A percentile compares a stretch with the other conserved stretches of the same genome.
These are phyloP conservation scores for Tolypocladium cylindrosporum DNA, from an alignment of 2,329 filamentous ascomycete species.

Conservation along the genomic window DNA sequence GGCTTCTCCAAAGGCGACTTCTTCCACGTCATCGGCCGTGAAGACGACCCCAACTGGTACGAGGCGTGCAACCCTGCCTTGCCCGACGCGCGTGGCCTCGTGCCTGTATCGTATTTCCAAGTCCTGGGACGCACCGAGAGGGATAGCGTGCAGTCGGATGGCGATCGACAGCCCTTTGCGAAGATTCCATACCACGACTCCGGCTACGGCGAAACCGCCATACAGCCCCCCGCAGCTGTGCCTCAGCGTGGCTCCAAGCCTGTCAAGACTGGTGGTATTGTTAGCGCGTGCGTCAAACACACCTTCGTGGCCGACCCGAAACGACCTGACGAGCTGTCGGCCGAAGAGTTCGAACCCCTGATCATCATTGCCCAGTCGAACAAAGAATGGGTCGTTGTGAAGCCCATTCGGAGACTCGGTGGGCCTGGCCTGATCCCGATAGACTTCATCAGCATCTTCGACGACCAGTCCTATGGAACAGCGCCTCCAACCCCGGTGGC, in stretches of 20 bases:
- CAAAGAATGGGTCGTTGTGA: slow-evolving; percentile 97
- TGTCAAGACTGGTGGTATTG: slow-evolving; percentile 53
- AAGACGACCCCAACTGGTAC: slow-evolving; percentile 94
- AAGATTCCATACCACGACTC: slow-evolving; percentile 77
- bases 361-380: slow-evolving; percentile 98
- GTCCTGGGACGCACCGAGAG: slow-evolving; percentile 83
- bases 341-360: slow-evolving; percentile 90
- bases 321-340: slow-evolving; percentile 77
- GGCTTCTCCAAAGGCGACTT: slow-evolving; percentile 94
- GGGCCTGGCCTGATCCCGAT: slow-evolving; percentile 93
- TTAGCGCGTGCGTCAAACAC: no score
- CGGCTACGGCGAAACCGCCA: slow-evolving; percentile 50
- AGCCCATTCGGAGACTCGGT: slow-evolving; percentile 94
- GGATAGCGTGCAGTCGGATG: slow-evolving; percentile 67
- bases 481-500: slow-evolving; percentile 70
- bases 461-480: slow-evolving; percentile 47
- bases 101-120: slow-evolving; percentile 92
- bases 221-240: slow-evolving; percentile 12
- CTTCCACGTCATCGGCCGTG: slow-evolving; percentile 93
- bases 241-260: slow-evolving; percentile 39
- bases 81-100: slow-evolving; percentile 77
- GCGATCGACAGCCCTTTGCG: slow-evolving; percentile 33
- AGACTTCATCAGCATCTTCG: slow-evolving; percentile 90
- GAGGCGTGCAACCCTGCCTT: slow-evolving; percentile 93
- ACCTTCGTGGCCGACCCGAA: no score